A percentile compares a stretch with the other conserved stretches of the same genome.
Conservation (phyloP, 371 early-diverging fungal species). For the Catenaria anguillulae region DNA sequence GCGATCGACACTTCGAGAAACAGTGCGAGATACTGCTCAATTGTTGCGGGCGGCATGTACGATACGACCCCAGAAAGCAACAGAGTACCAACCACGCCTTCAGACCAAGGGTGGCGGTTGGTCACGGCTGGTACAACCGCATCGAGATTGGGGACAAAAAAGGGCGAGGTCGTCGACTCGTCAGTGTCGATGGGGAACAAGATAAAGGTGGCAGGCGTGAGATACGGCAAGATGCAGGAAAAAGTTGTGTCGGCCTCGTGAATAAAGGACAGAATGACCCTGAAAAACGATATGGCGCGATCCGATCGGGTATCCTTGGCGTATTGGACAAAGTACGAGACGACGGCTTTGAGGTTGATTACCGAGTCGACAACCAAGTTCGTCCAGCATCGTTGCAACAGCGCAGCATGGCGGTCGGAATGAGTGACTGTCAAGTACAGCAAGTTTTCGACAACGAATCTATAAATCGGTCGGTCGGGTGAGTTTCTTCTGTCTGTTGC, state of each 20-base stretch:
- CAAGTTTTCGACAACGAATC: slow-evolving; percentile 1
- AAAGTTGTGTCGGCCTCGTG: background rate
- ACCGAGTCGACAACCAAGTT: background rate
- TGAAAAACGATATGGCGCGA: background rate
- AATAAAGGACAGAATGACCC: background rate
- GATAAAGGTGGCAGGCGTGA: background rate
- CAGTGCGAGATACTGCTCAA: slow-evolving; percentile 1
- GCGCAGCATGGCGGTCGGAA: background rate
- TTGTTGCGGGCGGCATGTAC: background rate
- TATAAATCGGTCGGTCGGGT: no score
- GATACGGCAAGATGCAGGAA: background rate
- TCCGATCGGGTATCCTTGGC: background rate
- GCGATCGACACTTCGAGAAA: background rate
- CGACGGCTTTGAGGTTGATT: background rate
- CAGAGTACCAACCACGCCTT: background rate
- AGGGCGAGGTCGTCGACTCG: background rate
- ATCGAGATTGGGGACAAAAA: background rate
- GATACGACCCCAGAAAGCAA: background rate
- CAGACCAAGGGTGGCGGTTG: background rate
- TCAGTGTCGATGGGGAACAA: background rate
- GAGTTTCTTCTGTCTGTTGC: no score
- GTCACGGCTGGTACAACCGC: background rate
- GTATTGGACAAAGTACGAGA: background rate
- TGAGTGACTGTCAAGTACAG: background rate
- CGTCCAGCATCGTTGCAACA: background rate